Percentiles rank a stretch among this genome's conserved stretches.
phyloP scores from a whole-genome alignment of 164 flowering plant species.

The Pachysandra terminalis region DNA sequence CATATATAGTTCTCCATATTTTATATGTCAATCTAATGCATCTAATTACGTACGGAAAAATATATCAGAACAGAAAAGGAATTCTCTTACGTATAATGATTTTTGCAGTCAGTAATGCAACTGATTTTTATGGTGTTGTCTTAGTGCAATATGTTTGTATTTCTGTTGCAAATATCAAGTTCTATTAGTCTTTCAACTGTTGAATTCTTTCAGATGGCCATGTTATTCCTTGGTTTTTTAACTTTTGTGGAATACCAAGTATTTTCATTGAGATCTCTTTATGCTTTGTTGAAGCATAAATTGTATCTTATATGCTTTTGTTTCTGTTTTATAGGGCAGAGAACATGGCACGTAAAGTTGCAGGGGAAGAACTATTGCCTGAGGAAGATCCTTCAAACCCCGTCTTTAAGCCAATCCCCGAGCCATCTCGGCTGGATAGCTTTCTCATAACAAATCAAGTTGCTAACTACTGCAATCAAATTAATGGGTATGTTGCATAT shows the following conservation, averaged over 20 bases:
- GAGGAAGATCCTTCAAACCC: conserved; percentile 97
- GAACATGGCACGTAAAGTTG: conserved; percentile 82
- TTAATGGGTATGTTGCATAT: conserved; percentile 69
- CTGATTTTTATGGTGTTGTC: too few species aligned
- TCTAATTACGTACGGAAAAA: too few species aligned
- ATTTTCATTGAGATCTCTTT: not conserved
- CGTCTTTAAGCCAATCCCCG: conserved; percentile 84
- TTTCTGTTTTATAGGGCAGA: conserved; percentile 53
- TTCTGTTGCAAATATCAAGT: too few species aligned
- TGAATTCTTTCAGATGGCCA: not conserved
- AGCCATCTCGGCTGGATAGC: conserved; percentile 93
- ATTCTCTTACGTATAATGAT: too few species aligned
- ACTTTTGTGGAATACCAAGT: not conserved
- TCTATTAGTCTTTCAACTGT: too few species aligned
- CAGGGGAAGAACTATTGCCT: conserved; percentile 94
- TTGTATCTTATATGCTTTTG: not conserved
- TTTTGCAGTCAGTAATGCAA: too few species aligned
- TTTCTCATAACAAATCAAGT: conserved; percentile 64
- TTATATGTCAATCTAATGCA: too few species aligned
- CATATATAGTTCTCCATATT: too few species aligned
- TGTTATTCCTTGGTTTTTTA: not conserved
- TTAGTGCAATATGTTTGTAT: too few species aligned
- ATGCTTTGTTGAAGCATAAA: not conserved
- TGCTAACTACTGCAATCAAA: conserved; percentile 87
- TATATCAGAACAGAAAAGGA: too few species aligned